A percentile compares a stretch with the other conserved stretches of the same genome.
These are phyloP conservation scores for Heritiera fomes DNA, from an alignment of 345 rosid genomes.

Conservation along the genomic window DNA sequence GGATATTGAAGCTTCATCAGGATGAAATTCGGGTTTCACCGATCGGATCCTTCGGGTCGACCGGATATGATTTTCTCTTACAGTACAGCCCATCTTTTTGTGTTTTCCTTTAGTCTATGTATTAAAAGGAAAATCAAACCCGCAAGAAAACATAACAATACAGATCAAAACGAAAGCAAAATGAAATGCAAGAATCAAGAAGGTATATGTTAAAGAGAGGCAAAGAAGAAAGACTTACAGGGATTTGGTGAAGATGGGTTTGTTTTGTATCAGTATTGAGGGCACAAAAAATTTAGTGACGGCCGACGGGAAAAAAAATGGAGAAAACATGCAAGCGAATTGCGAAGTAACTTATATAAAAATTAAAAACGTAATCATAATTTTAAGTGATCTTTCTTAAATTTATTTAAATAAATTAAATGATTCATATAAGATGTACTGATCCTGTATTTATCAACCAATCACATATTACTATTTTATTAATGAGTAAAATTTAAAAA, in stretches of 20 bases:
- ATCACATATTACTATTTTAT: too few species aligned
- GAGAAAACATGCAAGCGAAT: too few species aligned
- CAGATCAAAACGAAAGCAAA: background rate
- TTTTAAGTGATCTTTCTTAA: too few species aligned
- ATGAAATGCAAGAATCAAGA: conserved; percentile 3
- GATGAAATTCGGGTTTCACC: conserved; percentile 59
- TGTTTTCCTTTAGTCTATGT: background rate
- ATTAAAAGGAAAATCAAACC: background rate
- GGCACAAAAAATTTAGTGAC: background rate
- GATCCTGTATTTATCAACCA: too few species aligned
- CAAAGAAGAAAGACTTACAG: conserved; percentile 7
- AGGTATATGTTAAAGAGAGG: background rate
- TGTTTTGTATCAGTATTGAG: background rate
- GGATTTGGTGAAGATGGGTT: conserved; percentile 3
- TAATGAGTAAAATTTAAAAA: too few species aligned
- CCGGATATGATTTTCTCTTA: conserved; percentile 60
- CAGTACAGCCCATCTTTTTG: conserved; percentile 58
- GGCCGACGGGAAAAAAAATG: too few species aligned
- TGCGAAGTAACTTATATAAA: too few species aligned
- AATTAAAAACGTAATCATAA: too few species aligned
- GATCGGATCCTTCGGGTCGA: conserved; percentile 62
- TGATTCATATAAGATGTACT: too few species aligned
- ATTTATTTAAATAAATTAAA: too few species aligned
- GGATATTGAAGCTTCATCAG: conserved; percentile 40
- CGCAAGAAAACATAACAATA: background rate